phyloP scores from a whole-genome alignment of 495 filamentous ascomycete genomes.

The Hypoxylon fuscum region DNA sequence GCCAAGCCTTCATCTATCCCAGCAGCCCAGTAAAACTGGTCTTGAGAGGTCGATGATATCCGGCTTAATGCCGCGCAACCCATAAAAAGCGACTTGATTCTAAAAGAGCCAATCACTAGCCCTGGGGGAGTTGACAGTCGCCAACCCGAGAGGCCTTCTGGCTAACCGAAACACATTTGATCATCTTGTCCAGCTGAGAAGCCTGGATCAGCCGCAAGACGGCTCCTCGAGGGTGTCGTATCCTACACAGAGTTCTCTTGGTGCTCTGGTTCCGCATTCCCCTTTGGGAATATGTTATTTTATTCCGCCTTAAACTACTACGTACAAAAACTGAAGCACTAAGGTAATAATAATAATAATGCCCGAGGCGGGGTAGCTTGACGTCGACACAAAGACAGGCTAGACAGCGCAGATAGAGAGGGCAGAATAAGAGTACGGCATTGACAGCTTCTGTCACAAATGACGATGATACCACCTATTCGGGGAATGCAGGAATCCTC shows the following conservation, averaged over 20 bases:
- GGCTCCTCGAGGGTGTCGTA: conserved; percentile 31
- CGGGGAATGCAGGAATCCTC: conserved; percentile 40
- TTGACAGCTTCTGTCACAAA: conserved; percentile 39
- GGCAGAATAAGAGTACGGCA: conserved; percentile 28
- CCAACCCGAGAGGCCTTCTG: conserved; percentile 30
- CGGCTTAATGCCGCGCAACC: conserved; percentile 43
- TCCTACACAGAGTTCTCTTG: conserved; percentile 20
- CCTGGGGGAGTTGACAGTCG: conserved; percentile 32
- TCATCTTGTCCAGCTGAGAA: conserved; percentile 36
- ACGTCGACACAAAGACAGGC: conserved; percentile 14
- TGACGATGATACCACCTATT: conserved; percentile 41
- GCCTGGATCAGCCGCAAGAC: conserved; percentile 42
- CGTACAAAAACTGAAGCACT: conserved; percentile 22
- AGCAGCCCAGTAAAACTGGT: conserved; percentile 37
- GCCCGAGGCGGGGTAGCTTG: conserved; percentile 40
- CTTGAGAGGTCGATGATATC: conserved; percentile 38
- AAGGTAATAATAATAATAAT: conserved; percentile 39
- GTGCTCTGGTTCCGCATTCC: conserved; percentile 37
- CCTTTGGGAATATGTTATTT: conserved; percentile 36
- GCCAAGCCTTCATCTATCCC: conserved; percentile 39
- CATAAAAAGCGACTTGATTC: conserved; percentile 34
- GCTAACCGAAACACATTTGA: conserved; percentile 26
- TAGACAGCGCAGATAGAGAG: conserved; percentile 21
- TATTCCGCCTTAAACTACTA: conserved; percentile 28
- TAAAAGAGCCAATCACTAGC: conserved; percentile 34